phyloP scores from a whole-genome alignment of 306 rosid species.

The Trichosanthes cucumerina region DNA sequence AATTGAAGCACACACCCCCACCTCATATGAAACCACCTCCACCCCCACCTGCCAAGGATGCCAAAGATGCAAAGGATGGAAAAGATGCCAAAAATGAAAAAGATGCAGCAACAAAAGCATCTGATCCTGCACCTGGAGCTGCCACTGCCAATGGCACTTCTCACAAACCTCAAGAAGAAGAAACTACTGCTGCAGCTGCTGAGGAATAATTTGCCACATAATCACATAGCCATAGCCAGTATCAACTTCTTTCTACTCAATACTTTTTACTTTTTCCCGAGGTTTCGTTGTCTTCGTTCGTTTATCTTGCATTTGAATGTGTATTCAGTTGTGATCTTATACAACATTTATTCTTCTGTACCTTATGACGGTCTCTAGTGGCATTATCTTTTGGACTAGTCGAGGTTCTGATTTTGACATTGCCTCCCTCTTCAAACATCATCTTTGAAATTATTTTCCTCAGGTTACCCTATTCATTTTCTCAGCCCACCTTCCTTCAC shows the following conservation, averaged over 20 bases:
- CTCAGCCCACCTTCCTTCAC: neutral
- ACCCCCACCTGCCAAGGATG: constrained; percentile 45
- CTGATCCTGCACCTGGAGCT: constrained; percentile 39
- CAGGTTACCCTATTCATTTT: neutral
- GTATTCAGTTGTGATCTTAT: constrained; percentile 13
- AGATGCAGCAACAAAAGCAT: constrained; percentile 43
- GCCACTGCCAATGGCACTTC: constrained; percentile 44
- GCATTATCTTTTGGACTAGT: constrained; percentile 13
- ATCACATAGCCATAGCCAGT: constrained; percentile 8
- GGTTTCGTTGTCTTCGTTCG: neutral
- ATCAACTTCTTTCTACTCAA: constrained; percentile 5
- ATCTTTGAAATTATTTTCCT: constrained; percentile 8
- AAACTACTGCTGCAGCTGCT: constrained; percentile 29
- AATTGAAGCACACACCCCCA: constrained; percentile 95
- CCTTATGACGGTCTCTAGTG: constrained; percentile 10
- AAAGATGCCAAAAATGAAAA: constrained; percentile 49
- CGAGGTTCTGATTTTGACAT: constrained; percentile 15
- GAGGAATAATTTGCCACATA: constrained; percentile 40
- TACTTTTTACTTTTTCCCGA: constrained; percentile 6
- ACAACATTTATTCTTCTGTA: constrained; percentile 12
- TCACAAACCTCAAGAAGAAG: constrained; percentile 35
- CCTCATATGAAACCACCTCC: constrained; percentile 98
- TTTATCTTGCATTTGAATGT: constrained; percentile 6
- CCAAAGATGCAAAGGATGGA: constrained; percentile 36
- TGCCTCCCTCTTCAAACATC: constrained; percentile 1